Evolutionary conservation across 495 filamentous ascomycete genomes (phyloP), one percentile per base, ranked within the genome.

Genomic region (Parathielavia hyrcaniae): DNA sequence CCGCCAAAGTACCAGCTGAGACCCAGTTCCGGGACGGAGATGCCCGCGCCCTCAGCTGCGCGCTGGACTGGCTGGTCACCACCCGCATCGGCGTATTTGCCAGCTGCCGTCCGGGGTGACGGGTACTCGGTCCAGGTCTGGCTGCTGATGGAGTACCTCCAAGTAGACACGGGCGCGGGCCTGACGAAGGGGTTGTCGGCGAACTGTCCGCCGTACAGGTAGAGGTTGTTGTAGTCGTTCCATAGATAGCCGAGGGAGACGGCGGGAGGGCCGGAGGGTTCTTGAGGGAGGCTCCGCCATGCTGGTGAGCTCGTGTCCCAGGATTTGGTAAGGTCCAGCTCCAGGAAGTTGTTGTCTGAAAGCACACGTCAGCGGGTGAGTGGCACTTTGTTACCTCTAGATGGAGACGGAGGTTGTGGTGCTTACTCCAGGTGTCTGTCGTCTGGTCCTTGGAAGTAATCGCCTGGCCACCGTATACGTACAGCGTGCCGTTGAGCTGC

Each of bases 1-100:
- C 87, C 87, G 30, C 86, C 86, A 68, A 90, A 90, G 66, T 88
- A 90, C 75, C 79, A 90, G 12, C 84, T 85, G 51, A 84, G 59
- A 0, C 84, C 86, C 9, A 89, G 66, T 34, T 85, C 80, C 16
- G 85, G 78, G 10, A 89, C 80, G 50, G 80, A 86, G 17, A 86
- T 64, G 2, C 86, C 86, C 14, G 87, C 83, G 30, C 87, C 87
- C 65, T 90, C 87, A 17, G 84, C 87, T 1, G 84, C 73, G 26
- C 86, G 73, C 59, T 88, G 79, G 4, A 88, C 71, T 1, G 76
- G 73, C 12, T 75, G 67, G 32, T 74, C 77, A 26, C 72, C 83
- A 2, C n/a, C n/a, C n/a, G 64, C 69, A 22, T 76, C 77, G 7
- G 83, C 82, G 60, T 78, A 78, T 35, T 82, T 79, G 39, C 85